phyloP scores from a whole-genome alignment of 2,329 filamentous ascomycete genomes.

The Xylaria sp. region DNA sequence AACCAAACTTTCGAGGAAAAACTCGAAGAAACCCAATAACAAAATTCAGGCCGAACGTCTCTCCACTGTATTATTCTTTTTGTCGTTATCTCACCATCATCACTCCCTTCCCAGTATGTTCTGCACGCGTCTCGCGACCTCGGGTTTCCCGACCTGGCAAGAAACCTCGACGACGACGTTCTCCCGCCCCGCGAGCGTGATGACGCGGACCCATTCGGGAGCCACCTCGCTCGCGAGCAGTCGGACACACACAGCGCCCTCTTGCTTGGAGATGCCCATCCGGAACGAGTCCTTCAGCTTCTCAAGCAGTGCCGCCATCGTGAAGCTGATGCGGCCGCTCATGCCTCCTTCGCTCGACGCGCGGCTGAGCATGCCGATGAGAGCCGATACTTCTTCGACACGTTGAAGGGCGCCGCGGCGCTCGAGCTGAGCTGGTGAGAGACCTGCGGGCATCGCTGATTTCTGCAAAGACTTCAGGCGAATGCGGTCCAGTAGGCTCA shows the following conservation, averaged over 20 bases:
- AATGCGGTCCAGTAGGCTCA: conserved; percentile 79
- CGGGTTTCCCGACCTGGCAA: conserved; percentile 48
- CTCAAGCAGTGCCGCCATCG: conserved; percentile 69
- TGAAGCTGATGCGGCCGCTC: conserved; percentile 70
- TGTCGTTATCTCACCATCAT: background rate
- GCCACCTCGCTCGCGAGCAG: conserved; percentile 65
- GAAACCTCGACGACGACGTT: conserved; percentile 66
- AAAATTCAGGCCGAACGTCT: background rate
- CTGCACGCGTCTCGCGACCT: conserved; percentile 48
- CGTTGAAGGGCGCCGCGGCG: conserved; percentile 74
- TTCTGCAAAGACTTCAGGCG: conserved; percentile 73
- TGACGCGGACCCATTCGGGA: conserved; percentile 65
- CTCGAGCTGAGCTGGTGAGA: conserved; percentile 65
- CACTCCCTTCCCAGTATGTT: conserved; percentile 35
- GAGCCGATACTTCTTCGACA: conserved; percentile 73
- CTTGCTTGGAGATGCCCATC: conserved; percentile 63
- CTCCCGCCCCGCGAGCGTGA: conserved; percentile 63
- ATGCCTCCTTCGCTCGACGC: conserved; percentile 53
- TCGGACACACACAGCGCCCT: conserved; percentile 61
- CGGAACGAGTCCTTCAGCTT: conserved; percentile 75
- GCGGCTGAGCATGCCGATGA: conserved; percentile 73
- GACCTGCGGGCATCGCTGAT: conserved; percentile 56
- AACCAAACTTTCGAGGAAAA: background rate
- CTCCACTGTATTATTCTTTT: background rate
- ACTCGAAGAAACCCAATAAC: background rate